Evolutionary conservation across 108 stramenopile species (phyloP), one percentile per base, ranked within the genome.

Genomic region (Skeletonema grethae): DNA sequence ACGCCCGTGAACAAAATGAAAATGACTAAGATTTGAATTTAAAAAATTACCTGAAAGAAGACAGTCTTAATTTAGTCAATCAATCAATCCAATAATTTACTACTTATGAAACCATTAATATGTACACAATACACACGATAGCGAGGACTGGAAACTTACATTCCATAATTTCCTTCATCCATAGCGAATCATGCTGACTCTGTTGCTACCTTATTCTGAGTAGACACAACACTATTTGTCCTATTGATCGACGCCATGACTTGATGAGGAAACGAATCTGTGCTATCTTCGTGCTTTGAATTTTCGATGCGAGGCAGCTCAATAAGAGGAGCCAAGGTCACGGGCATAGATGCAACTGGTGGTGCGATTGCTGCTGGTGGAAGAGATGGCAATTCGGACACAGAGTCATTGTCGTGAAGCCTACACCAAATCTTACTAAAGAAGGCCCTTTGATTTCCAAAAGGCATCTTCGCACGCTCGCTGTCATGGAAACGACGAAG

Each of bases 271-370:
- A 53, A 7, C 7, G 50, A 53, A 8, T 53, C 50, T 22, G 50
- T 8, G 16, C 50, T 22, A 22, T 22, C 50, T 53, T 7, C 22
- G 7, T 43, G 20, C 22, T 53, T 53, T 53, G 50, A 22, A 9
- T 7, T 5, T 9, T 53, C 50, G 50, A 53, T 15, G 2, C 22
- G 9, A 22, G 50, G 50, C 50, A 24, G 18, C 16, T 7, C 20
- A 8, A 53, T 20, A 1, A 3, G 46, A 48, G 50, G 50, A 22
- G 50, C 18, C 50, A 35, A 67, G 35, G 50, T 71, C 57, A 70
- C 63, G 30, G 87, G 84, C 7, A 73, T 91, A 61, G 88, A 89
- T 25, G 87, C 86, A 2, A 77, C 86, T 22, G 53, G 77, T 35
- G 87, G 83, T 20, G 75, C 61, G 16, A 56, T 61, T 77, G 80